These are phyloP conservation scores for Phaeophleospora eucalypticola DNA, from an alignment of 2,329 filamentous ascomycete species.

Conservation along the genomic window DNA sequence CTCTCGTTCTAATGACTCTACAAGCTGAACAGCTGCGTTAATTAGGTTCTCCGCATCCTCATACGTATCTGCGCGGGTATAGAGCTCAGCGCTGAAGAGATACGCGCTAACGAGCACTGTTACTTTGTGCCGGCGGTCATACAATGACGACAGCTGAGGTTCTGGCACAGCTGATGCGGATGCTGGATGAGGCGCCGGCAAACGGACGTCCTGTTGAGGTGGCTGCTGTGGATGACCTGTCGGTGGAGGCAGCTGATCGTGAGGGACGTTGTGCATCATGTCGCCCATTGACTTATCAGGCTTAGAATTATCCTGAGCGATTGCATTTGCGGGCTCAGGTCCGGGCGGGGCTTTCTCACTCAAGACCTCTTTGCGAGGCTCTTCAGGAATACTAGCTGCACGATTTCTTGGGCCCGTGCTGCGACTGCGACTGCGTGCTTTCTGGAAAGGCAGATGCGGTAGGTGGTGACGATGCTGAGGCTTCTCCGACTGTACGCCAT, in stretches of 20 bases:
- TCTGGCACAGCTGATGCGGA: constrained; percentile 35
- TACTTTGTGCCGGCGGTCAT: constrained; percentile 54
- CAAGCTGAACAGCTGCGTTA: constrained; percentile 74
- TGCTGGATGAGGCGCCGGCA: constrained; percentile 39
- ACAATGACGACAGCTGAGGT: constrained; percentile 48
- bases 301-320: constrained; percentile 4
- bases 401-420: constrained; percentile 9
- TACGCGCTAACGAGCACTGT: constrained; percentile 71
- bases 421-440: constrained; percentile 7
- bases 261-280: constrained; percentile 40
- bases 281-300: constrained; percentile 34
- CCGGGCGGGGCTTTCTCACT: constrained; percentile 5
- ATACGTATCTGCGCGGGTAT: constrained; percentile 72
- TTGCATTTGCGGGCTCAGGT: constrained; percentile 3
- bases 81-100: constrained; percentile 85
- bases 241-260: constrained; percentile 34
- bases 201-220: constrained; percentile 41
- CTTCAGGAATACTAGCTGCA: constrained; percentile 13
- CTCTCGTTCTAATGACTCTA: constrained; percentile 66
- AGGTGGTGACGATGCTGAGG: constrained; percentile 34
- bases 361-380: constrained; percentile 14
- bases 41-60: constrained; percentile 78
- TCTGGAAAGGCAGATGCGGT: constrained; percentile 34
- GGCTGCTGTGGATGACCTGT: constrained; percentile 39
- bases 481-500: constrained; percentile 35